A percentile compares a stretch with the other conserved stretches of the same genome.
phyloP scores from a whole-genome alignment of 139 green algal species.

The Tetraselmis striata region DNA sequence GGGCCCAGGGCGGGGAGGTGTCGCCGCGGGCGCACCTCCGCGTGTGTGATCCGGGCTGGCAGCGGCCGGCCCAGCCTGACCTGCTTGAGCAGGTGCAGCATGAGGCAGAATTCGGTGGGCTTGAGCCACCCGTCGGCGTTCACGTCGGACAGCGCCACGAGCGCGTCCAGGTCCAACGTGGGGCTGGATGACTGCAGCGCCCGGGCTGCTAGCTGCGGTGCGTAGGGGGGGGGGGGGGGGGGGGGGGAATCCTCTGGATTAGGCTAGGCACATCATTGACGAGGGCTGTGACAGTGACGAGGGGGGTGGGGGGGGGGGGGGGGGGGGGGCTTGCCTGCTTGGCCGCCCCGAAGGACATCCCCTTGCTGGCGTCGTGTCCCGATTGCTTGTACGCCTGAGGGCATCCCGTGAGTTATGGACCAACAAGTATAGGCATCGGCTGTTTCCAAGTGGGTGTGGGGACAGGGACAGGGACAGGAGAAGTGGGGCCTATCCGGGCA shows the following conservation, averaged over 20 bases:
- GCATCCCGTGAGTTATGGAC: no score
- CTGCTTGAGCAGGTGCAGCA: neutral
- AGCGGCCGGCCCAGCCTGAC: neutral
- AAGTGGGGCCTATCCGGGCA: no score
- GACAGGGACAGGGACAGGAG: neutral
- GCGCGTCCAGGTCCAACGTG: neutral
- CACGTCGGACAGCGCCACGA: neutral
- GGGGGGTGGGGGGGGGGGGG: no score
- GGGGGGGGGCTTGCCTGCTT: neutral
- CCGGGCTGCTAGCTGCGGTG: no score
- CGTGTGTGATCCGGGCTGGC: neutral
- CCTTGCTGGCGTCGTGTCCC: neutral
- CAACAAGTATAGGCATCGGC: no score
- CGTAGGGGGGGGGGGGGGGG: no score
- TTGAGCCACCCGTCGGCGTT: neutral
- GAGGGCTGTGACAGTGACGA: neutral
- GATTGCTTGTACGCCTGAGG: neutral
- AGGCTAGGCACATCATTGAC: no score
- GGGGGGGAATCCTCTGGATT: neutral
- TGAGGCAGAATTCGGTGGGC: neutral
- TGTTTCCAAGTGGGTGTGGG: neutral
- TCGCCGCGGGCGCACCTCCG: no score
- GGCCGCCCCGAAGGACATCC: neutral
- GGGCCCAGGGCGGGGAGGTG: no score
- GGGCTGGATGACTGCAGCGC: no score